Evolutionary conservation across 176 grass and related monocot species (phyloP), one percentile per base, ranked within the genome.

Genomic region (Eleusine coracana): DNA sequence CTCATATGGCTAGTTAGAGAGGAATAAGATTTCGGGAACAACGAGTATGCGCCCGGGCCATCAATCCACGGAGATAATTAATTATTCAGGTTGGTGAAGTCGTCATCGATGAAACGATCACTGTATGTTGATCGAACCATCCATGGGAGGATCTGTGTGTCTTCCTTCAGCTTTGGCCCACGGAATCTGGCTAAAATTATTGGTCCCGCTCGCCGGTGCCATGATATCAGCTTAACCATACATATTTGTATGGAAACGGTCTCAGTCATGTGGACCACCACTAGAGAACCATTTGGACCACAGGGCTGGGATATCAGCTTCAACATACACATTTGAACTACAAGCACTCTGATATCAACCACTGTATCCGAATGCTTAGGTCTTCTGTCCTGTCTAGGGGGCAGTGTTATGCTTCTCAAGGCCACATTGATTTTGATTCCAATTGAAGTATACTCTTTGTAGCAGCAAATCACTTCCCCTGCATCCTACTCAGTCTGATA

Each of bases 341-440:
- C 44, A 15, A 15, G 48, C 48, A 49, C 15, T 15, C 12, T 15
- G 48, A 50, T 50, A 51, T 51, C 49, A 51, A 45, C 8, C 44
- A 45, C 40, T 42, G 25, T 42, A 42, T 42, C 6, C 7, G 40
- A 42, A 14, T 51, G 49, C 49, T 51, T 51, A 51, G 3, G 2
- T 51, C 49, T 25, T 25, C 25, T 25, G 25, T 25, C 25, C 25
- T 25, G 25, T 10, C 23, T 25, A 14, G 46, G 18, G 23, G 40
- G 1, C 66, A 54, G 73, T 10, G 41, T 11, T 82, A 73, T 16
- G 73, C 80, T 34, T 83, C 80, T 77, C 86, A 44, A 83, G 86
- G 65, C 66, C n/a, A 73, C 37, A 67, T n/a, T 58, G 59, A 66
- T 46, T 66, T 66, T 45, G 44, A 62, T 63, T 39, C 79, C 50